Percentiles rank a stretch among this genome's conserved stretches.
phyloP scores from a whole-genome alignment of 345 rosid genomes.

The Pseudoturritis turrita region DNA sequence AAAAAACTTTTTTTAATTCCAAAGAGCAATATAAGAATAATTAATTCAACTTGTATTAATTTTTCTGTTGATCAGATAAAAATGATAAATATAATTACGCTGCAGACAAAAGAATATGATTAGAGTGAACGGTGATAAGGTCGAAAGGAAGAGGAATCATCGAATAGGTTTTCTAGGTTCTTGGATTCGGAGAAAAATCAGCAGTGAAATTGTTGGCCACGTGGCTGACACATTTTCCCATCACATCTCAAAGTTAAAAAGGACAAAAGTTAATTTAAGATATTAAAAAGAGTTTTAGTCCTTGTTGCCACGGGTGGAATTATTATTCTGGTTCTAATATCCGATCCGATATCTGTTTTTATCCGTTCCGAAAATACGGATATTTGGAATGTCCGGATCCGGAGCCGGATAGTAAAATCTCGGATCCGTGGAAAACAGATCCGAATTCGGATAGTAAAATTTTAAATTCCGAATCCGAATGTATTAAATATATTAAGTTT shows the following conservation, averaged over 20 bases:
- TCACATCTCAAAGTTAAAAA: conserved; percentile 14
- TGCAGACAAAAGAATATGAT: conserved; percentile 6
- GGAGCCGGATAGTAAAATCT: too few species aligned
- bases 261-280: background rate
- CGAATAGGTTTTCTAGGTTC: conserved; percentile 8
- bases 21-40: background rate
- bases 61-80: background rate
- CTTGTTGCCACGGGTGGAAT: too few species aligned
- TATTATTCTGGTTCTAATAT: too few species aligned
- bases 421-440: too few species aligned
- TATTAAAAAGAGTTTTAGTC: background rate
- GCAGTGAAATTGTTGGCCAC: conserved; percentile 31
- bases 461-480: too few species aligned
- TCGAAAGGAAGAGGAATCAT: conserved; percentile 3
- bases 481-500: too few species aligned
- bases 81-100: background rate
- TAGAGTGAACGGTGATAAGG: background rate
- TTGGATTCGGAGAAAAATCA: conserved; percentile 14
- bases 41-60: background rate
- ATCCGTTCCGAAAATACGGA: too few species aligned
- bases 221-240: conserved; percentile 14
- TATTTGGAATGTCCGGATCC: too few species aligned
- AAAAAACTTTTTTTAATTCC: background rate
- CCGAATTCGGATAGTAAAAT: too few species aligned
- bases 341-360: too few species aligned